A percentile compares a stretch with the other conserved stretches of the same genome.
Evolutionary conservation across 2,329 filamentous ascomycete species (phyloP).

Genomic region (Knufia fluminis): DNA sequence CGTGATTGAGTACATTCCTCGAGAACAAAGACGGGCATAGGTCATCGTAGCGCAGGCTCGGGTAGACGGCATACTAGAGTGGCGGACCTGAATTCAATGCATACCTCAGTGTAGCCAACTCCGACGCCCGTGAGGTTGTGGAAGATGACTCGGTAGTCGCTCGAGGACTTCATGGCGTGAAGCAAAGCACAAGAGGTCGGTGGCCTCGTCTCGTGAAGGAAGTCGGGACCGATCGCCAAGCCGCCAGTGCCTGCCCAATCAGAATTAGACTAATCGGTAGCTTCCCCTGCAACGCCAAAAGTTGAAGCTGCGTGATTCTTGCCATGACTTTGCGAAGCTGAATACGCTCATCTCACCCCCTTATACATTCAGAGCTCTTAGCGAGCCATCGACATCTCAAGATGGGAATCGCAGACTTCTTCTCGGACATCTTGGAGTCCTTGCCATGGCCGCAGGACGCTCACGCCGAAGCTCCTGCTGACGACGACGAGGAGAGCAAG

Average conservation of each 20-base stretch:
- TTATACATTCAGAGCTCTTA: background rate
- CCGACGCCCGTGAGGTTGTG: no score
- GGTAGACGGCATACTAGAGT: background rate
- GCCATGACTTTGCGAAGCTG: background rate
- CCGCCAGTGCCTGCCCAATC: background rate
- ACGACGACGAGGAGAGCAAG: constrained; percentile 43
- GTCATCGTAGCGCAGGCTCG: background rate
- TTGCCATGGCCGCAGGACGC: constrained; percentile 48
- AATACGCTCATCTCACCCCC: background rate
- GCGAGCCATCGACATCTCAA: constrained; percentile 16
- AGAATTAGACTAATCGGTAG: background rate
- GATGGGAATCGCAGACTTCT: constrained; percentile 58
- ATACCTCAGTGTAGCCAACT: no score
- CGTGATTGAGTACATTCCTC: background rate
- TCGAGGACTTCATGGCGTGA: background rate
- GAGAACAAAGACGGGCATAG: background rate
- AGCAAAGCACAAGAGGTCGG: background rate
- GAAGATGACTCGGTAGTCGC: no score
- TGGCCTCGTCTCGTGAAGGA: background rate
- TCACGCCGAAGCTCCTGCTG: constrained; percentile 50
- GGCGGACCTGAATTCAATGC: no score
- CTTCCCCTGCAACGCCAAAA: constrained; percentile 3
- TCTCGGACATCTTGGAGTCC: constrained; percentile 56
- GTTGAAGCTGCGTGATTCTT: constrained; percentile 6
- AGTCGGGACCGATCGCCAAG: background rate